These are phyloP conservation scores for Rosa persica DNA, from an alignment of 306 rosid genomes.

Conservation along the genomic window DNA sequence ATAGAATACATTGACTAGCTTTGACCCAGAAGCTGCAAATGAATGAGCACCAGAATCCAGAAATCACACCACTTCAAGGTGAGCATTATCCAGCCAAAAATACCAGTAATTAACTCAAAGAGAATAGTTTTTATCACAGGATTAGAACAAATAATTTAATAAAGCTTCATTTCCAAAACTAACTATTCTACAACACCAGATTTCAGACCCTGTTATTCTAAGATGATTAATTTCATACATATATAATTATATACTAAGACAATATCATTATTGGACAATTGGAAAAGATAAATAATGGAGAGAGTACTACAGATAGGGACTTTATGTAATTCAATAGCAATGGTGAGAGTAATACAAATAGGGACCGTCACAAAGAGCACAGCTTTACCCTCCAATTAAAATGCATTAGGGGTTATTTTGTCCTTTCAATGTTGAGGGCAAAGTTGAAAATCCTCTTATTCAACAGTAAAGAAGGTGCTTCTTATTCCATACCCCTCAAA, in stretches of 20 bases:
- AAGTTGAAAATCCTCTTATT: not conserved
- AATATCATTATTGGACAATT: not conserved
- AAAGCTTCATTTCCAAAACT: not conserved
- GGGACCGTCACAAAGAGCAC: not conserved
- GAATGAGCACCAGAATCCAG: constrained; percentile 3
- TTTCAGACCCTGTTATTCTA: not conserved
- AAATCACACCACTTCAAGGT: not conserved
- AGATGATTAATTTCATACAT: not conserved
- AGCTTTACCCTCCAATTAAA: not conserved
- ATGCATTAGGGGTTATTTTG: not conserved
- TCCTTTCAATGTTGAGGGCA: not conserved
- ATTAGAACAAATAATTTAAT: not conserved
- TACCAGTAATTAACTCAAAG: not conserved
- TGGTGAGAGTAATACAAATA: not conserved
- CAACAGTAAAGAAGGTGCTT: not conserved
- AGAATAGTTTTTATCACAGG: not conserved
- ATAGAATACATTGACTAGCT: constrained; percentile 11
- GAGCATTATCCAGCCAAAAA: not conserved
- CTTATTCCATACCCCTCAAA: not conserved
- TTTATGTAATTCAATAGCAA: not conserved
- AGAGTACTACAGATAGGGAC: not conserved
- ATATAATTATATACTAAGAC: too few relatives aligned
- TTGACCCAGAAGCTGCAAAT: not conserved
- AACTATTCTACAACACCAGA: not conserved
- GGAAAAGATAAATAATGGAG: not conserved